These are phyloP conservation scores for Dactylella cylindrospora DNA, from an alignment of 2,329 filamentous ascomycete species.

Conservation along the genomic window DNA sequence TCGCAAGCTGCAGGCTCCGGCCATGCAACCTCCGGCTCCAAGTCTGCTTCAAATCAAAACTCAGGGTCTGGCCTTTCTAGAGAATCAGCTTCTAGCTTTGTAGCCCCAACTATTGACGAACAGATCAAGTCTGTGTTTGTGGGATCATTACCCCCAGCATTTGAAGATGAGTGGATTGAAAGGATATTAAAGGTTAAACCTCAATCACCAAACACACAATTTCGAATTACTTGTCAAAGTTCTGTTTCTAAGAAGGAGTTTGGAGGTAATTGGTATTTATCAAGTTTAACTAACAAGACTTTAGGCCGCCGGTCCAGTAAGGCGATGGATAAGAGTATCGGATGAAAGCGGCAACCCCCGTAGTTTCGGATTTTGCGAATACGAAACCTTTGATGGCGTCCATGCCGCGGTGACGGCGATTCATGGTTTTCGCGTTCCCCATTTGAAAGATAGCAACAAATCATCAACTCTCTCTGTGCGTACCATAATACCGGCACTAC, in stretches of 20 bases:
- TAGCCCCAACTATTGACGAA: constrained; percentile 85
- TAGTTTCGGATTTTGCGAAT: constrained; percentile 94
- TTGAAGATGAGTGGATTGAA: constrained; percentile 75
- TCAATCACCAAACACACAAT: no score
- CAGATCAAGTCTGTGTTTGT: constrained; percentile 89
- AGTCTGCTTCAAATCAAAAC: constrained; percentile 10
- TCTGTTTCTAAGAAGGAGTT: no score
- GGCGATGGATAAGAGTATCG: constrained; percentile 79
- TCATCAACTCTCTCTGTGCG: constrained; percentile 49
- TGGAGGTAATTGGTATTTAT: neutral
- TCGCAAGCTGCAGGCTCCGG: constrained; percentile 7
- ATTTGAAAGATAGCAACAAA: constrained; percentile 67
- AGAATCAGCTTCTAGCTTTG: constrained; percentile 48
- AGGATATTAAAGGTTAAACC: constrained; percentile 64
- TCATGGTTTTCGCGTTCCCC: constrained; percentile 14
- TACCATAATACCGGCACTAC: constrained; percentile 4
- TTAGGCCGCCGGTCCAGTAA: constrained; percentile 58
- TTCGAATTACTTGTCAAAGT: no score
- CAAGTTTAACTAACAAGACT: neutral
- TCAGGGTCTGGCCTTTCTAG: constrained; percentile 9
- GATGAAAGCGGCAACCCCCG: constrained; percentile 78
- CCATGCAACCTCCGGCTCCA: constrained; percentile 11
- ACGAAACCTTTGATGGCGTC: constrained; percentile 79
- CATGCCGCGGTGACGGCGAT: constrained; percentile 20
- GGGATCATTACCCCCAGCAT: constrained; percentile 76